These are phyloP conservation scores for Podochytrium sp. DNA, from an alignment of 192 early-diverging fungal species.

Conservation along the genomic window DNA sequence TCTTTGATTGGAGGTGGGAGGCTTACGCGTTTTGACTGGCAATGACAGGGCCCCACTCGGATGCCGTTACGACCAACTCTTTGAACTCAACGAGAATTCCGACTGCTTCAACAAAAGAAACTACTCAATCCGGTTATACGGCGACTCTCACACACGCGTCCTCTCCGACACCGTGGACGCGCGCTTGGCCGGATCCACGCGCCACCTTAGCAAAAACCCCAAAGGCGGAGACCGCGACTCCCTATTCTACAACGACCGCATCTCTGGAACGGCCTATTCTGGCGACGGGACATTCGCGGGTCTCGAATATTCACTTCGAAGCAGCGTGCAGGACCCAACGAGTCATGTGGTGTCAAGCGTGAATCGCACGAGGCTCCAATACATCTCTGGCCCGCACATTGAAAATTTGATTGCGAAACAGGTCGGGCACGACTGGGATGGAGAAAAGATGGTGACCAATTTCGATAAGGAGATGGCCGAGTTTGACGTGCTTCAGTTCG, in stretches of 20 bases:
- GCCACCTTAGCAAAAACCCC: not conserved
- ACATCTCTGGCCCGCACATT: not conserved
- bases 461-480: not conserved
- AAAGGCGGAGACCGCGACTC: not conserved
- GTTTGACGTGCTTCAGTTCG: conserved; percentile 7
- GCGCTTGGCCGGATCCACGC: not conserved
- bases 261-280: not conserved
- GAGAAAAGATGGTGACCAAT: not conserved
- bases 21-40: not conserved
- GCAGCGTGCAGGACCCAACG: not conserved
- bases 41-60: conserved; percentile 10
- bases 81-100: conserved; percentile 5
- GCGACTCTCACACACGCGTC: conserved; percentile 24
- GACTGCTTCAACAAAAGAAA: not conserved
- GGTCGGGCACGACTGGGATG: not conserved
- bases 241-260: not conserved
- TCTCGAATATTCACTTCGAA: not conserved
- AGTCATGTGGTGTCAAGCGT: not conserved
- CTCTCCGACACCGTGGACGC: conserved; percentile 6
- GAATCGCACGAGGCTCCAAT: not conserved
- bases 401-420: not conserved
- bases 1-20: not conserved
- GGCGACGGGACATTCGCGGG: not conserved
- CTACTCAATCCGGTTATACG: not conserved
- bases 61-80: conserved; percentile 25